These are phyloP conservation scores for Colletotrichum sp. DNA, from an alignment of 2,329 filamentous ascomycete species.

Conservation along the genomic window DNA sequence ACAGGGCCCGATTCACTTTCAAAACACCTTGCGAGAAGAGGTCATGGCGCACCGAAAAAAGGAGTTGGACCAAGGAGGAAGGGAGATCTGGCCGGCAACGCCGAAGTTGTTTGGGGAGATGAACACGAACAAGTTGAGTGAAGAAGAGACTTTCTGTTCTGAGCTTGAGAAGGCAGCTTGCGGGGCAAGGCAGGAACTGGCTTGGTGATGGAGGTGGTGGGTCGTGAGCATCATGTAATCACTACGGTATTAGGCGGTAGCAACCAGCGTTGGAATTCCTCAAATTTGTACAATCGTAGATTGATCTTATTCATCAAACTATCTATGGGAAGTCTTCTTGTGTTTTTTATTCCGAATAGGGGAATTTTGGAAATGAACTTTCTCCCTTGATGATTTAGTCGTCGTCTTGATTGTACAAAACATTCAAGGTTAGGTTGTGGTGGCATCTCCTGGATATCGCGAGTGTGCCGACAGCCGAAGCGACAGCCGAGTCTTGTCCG, in stretches of 20 bases:
- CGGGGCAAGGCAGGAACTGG: constrained; percentile 17
- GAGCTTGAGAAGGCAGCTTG: constrained; percentile 24
- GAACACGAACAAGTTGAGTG: constrained; percentile 28
- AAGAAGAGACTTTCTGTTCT: constrained; percentile 32
- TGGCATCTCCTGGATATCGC: neutral
- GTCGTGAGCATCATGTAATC: neutral
- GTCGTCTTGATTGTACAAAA: neutral
- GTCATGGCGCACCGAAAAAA: constrained; percentile 31
- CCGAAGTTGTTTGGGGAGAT: constrained; percentile 25
- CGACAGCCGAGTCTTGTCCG: neutral
- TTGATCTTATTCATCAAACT: neutral
- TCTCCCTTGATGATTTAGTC: neutral
- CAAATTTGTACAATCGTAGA: neutral
- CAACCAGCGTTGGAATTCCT: neutral
- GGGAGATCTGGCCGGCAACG: constrained; percentile 35
- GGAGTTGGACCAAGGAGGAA: constrained; percentile 25
- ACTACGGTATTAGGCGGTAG: neutral
- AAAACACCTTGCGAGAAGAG: constrained; percentile 28
- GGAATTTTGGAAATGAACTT: accelerated
- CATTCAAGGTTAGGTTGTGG: neutral
- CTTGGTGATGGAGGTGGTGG: constrained; percentile 13
- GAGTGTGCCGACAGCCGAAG: neutral
- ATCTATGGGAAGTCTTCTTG: neutral
- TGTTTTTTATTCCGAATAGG: neutral
- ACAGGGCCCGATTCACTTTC: constrained; percentile 51